These are phyloP conservation scores for Mucor saturninus DNA, from an alignment of 371 early-diverging fungal genomes.

Conservation along the genomic window DNA sequence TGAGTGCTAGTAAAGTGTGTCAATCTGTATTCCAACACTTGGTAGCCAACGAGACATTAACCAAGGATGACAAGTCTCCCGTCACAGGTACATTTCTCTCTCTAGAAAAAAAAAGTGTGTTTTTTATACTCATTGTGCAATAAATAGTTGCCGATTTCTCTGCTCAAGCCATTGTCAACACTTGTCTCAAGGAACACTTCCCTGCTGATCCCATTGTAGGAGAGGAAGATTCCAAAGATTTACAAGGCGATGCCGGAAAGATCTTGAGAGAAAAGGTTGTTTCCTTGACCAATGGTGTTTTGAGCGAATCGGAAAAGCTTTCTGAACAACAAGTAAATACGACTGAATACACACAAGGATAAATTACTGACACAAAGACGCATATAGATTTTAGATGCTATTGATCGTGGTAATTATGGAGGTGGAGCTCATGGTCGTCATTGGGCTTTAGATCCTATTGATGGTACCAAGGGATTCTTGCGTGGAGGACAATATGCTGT, in stretches of 20 bases:
- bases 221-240: constrained; percentile 91
- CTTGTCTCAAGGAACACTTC: constrained; percentile 72
- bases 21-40: constrained; percentile 82
- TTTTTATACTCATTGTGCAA: neutral
- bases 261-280: constrained; percentile 76
- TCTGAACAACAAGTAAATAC: constrained; percentile 66
- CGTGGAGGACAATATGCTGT: constrained; percentile 98
- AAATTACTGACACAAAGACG: neutral
- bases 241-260: constrained; percentile 74
- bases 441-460: constrained; percentile 98
- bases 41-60: constrained; percentile 78
- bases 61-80: constrained; percentile 93
- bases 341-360: neutral
- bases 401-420: constrained; percentile 88
- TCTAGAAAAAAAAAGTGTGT: neutral
- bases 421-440: constrained; percentile 85
- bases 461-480: constrained; percentile 94
- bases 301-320: constrained; percentile 53
- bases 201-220: constrained; percentile 91
- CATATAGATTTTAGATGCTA: constrained; percentile 73
- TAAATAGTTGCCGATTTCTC: constrained; percentile 90
- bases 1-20: constrained; percentile 83
- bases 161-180: constrained; percentile 95
- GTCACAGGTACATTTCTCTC: constrained; percentile 74
- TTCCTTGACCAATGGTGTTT: constrained; percentile 78